Conservation (phyloP, 495 filamentous ascomycete species). For the Choiromyces venosus region DNA sequence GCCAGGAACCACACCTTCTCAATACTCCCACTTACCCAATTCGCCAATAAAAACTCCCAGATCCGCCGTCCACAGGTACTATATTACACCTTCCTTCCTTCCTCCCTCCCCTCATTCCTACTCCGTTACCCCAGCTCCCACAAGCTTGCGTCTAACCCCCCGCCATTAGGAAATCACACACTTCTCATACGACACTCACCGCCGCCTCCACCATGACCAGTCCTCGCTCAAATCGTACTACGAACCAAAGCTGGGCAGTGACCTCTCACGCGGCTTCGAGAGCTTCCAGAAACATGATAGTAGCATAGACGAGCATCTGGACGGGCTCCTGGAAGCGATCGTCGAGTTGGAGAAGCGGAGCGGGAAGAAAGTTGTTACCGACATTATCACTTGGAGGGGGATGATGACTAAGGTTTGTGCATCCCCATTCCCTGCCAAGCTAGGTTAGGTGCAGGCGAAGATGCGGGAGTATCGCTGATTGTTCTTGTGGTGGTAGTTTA, state of each 20-base stretch:
- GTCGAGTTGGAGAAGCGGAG: conserved; percentile 62
- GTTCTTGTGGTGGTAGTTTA: conserved; percentile 58
- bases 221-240: conserved; percentile 84
- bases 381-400: conserved; percentile 89
- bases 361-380: conserved; percentile 61
- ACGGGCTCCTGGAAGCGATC: conserved; percentile 74
- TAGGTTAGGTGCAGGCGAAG: neutral
- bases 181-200: conserved; percentile 85
- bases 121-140: neutral
- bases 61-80: neutral
- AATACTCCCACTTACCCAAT: neutral
- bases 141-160: neutral
- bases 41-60: neutral
- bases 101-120: neutral
- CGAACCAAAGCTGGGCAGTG: conserved; percentile 61
- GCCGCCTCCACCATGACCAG: conserved; percentile 66
- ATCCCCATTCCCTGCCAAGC: neutral
- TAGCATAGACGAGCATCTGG: conserved; percentile 75
- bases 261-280: conserved; percentile 76
- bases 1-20: neutral
- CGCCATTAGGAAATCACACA: conserved; percentile 57
- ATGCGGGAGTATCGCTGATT: conserved; percentile 11
- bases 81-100: neutral
- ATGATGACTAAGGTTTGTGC: conserved; percentile 85
- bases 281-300: conserved; percentile 78